Evolutionary conservation across 169 alveolate species (phyloP).

Genomic region (Eimeria acervulina): DNA sequence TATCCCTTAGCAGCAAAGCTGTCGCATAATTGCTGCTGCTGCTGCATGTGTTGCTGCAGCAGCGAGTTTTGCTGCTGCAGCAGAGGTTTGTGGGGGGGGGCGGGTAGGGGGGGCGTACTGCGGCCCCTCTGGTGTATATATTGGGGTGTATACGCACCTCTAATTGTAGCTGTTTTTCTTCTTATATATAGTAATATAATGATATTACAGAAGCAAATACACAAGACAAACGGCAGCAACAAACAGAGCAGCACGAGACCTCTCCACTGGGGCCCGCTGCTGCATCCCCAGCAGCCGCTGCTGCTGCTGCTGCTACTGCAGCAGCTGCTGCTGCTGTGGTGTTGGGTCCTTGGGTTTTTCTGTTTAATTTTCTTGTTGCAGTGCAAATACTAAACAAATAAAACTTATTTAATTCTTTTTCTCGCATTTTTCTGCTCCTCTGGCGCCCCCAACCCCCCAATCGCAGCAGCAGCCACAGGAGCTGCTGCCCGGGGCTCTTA

Average conservation of each 20-base stretch:
- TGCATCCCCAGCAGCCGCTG: conserved; percentile 20
- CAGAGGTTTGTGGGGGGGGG: conserved; percentile 46
- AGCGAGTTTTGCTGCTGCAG: background rate
- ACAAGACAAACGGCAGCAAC: background rate
- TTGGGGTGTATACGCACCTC: background rate
- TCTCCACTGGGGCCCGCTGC: background rate
- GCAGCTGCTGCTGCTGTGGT: conserved; percentile 15
- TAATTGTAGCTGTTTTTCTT: background rate
- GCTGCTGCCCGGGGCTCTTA: background rate
- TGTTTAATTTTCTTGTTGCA: background rate
- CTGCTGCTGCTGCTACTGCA: conserved; percentile 26
- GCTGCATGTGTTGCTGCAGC: background rate
- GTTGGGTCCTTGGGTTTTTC: background rate
- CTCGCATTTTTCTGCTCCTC: background rate
- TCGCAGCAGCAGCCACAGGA: conserved; percentile 9
- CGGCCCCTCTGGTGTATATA: background rate
- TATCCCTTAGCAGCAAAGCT: conserved; percentile 88
- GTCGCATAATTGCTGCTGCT: conserved; percentile 87
- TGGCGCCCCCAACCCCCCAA: background rate
- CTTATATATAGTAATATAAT: background rate
- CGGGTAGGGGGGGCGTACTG: too few species aligned
- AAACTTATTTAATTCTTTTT: background rate
- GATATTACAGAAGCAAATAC: background rate
- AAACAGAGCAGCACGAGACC: background rate
- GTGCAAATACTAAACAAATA: background rate